phyloP scores from a whole-genome alignment of 306 rosid species.

The Quercus rubra region DNA sequence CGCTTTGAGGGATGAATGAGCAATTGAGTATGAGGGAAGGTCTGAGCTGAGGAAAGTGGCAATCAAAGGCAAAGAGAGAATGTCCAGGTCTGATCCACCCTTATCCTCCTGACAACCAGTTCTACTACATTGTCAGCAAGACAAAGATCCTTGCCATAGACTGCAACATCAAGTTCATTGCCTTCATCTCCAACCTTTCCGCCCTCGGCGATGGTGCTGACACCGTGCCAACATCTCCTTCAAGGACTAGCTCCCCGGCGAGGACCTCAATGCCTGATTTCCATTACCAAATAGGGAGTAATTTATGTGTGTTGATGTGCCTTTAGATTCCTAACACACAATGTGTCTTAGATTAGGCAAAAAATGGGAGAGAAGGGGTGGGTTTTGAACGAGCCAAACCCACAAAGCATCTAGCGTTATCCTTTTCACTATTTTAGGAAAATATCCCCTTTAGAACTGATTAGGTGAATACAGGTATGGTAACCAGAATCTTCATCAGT shows the following conservation, averaged over 20 bases:
- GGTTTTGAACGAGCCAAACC: too few relatives aligned
- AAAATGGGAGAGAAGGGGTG: too few relatives aligned
- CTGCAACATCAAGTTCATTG: constrained; percentile 52
- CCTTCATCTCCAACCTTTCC: constrained; percentile 57
- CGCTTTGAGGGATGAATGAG: too few relatives aligned
- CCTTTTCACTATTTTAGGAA: neutral
- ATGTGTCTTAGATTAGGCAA: too few relatives aligned
- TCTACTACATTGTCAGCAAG: constrained; percentile 81
- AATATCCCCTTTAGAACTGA: neutral
- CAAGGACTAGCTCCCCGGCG: constrained; percentile 89
- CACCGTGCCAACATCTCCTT: constrained; percentile 36
- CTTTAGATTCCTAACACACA: too few relatives aligned
- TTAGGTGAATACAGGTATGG: neutral
- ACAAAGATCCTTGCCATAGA: constrained; percentile 95
- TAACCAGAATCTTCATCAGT: neutral
- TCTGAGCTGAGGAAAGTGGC: too few relatives aligned
- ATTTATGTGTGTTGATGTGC: too few relatives aligned
- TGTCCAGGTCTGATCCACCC: constrained; percentile 51
- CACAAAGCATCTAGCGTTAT: neutral
- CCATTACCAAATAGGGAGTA: constrained; percentile 45
- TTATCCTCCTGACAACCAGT: constrained; percentile 73
- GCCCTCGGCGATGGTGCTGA: constrained; percentile 35
- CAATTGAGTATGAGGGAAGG: too few relatives aligned
- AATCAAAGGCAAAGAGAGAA: too few relatives aligned
- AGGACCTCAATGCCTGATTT: constrained; percentile 82